phyloP scores from a whole-genome alignment of 108 stramenopile species.

The Epithemia pelagica region DNA sequence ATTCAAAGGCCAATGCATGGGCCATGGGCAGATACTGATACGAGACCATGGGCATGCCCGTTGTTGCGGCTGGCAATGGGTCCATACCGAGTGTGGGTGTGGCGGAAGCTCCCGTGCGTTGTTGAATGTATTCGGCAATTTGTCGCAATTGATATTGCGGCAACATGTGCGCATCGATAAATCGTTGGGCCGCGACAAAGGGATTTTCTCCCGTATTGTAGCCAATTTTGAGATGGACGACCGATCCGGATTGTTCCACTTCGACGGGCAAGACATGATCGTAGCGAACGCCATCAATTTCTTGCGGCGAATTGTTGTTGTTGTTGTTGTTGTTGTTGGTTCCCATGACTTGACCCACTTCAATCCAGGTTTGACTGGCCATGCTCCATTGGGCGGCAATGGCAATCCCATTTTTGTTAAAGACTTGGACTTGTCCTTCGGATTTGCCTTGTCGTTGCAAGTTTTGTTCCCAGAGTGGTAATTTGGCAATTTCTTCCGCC shows the following conservation, averaged over 20 bases:
- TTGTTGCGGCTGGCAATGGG: constrained; percentile 19
- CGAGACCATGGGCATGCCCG: constrained; percentile 30
- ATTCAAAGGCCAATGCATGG: constrained; percentile 65
- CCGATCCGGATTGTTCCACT: constrained; percentile 84
- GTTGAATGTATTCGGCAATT: constrained; percentile 88
- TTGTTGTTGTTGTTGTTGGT: constrained; percentile 52
- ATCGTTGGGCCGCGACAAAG: constrained; percentile 89
- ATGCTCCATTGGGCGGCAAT: constrained; percentile 93
- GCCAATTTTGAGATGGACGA: constrained; percentile 80
- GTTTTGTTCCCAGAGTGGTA: constrained; percentile 78
- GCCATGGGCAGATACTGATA: constrained; percentile 62
- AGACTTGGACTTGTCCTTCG: constrained; percentile 90
- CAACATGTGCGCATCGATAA: constrained; percentile 89
- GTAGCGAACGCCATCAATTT: constrained; percentile 78
- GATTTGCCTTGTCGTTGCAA: constrained; percentile 44
- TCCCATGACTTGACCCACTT: constrained; percentile 95
- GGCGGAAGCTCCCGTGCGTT: constrained; percentile 48
- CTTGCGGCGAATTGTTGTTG: not conserved
- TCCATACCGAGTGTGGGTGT: constrained; percentile 50
- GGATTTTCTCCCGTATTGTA: constrained; percentile 98
- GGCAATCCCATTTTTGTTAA: constrained; percentile 80
- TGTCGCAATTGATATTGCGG: constrained; percentile 83
- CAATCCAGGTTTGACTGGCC: constrained; percentile 82
- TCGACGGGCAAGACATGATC: constrained; percentile 95
- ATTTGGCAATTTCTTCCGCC: constrained; percentile 78